These are phyloP conservation scores for Passalora sequoiae DNA, from an alignment of 2,329 filamentous ascomycete species.

Conservation along the genomic window DNA sequence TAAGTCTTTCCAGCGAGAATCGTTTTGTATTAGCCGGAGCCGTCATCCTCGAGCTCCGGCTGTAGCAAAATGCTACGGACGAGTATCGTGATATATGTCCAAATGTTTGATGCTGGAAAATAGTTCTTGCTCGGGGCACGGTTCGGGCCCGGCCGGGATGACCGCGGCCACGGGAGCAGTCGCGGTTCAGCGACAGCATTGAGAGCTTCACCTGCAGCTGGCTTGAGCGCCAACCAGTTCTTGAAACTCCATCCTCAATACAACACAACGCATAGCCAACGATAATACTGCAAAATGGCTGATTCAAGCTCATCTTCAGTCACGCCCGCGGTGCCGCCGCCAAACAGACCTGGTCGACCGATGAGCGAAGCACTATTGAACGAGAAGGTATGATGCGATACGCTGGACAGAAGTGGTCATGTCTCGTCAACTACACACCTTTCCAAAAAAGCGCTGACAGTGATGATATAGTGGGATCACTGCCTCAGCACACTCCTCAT, in stretches of 20 bases:
- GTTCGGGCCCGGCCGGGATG: conserved; percentile 1
- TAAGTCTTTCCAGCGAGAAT: conserved; percentile 38
- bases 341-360: conserved; percentile 67
- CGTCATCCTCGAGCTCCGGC: conserved; percentile 11
- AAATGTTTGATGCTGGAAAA: conserved; percentile 4
- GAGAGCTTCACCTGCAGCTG: conserved; percentile 1
- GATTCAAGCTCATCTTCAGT: conserved; percentile 48
- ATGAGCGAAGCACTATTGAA: conserved; percentile 97
- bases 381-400: conserved; percentile 71
- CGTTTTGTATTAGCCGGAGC: conserved; percentile 12
- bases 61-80: neutral
- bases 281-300: conserved; percentile 51
- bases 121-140: neutral
- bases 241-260: too few relatives aligned
- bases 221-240: too few relatives aligned
- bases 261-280: too few relatives aligned
- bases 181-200: conserved; percentile 1
- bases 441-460: too few relatives aligned
- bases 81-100: too few relatives aligned
- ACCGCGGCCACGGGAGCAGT: neutral
- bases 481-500: conserved; percentile 97
- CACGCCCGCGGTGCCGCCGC: conserved; percentile 54
- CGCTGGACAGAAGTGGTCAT: too few relatives aligned
- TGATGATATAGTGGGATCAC: conserved; percentile 97
- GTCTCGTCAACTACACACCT: too few relatives aligned